These are phyloP conservation scores for Paraleonurus japonicus DNA, from an alignment of 257 asterid genomes.

Conservation along the genomic window DNA sequence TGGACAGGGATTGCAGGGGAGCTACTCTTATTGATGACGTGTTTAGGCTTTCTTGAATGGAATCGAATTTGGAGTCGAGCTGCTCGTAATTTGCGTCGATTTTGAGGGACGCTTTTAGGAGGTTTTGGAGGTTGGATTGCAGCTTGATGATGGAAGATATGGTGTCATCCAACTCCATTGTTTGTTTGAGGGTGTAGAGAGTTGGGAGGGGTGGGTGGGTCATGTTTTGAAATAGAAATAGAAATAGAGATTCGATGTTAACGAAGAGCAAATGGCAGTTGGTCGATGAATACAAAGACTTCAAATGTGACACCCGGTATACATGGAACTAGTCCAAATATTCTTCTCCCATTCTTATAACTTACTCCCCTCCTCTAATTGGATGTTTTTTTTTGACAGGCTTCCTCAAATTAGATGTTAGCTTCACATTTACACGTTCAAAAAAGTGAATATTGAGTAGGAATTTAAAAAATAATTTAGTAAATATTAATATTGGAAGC, in stretches of 20 bases:
- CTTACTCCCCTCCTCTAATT: no score
- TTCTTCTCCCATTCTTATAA: no score
- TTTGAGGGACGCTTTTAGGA: constrained; percentile 39
- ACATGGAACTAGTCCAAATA: constrained; percentile 17
- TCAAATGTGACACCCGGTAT: constrained; percentile 30
- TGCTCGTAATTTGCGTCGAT: constrained; percentile 41
- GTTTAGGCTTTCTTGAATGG: constrained; percentile 39
- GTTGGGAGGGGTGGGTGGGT: no score
- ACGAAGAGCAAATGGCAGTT: constrained; percentile 38
- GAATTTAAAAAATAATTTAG: no score
- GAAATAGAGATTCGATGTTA: constrained; percentile 26
- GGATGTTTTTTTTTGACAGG: no score
- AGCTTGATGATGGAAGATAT: constrained; percentile 37
- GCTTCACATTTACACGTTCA: no score
- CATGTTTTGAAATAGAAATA: no score
- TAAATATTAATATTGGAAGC: no score
- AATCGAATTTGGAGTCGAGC: constrained; percentile 35
- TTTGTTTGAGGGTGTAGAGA: no score
- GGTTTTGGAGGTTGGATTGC: constrained; percentile 42
- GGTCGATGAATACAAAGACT: constrained; percentile 19
- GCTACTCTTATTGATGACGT: constrained; percentile 53
- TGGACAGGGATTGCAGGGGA: constrained; percentile 73
- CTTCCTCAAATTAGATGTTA: no score
- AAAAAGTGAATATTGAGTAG: no score
- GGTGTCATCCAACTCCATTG: constrained; percentile 31